Conservation (phyloP, 2,329 filamentous ascomycete species). For the Aspergillus pseudonomiae region DNA sequence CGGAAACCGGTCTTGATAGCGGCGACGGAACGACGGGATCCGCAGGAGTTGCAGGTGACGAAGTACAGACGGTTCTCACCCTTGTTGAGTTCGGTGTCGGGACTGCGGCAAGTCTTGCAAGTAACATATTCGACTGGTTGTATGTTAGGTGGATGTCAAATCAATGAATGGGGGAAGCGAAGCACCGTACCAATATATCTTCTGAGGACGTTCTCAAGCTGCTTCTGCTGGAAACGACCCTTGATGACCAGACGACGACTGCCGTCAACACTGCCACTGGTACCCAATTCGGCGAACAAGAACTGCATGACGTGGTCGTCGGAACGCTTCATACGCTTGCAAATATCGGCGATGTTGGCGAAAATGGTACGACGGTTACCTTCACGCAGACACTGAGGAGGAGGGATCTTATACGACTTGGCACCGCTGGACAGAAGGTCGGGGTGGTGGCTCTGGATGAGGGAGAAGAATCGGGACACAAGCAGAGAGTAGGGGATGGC, state of each 20-base stretch:
- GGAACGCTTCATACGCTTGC: slow-evolving; percentile 98
- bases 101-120: slow-evolving; percentile 96
- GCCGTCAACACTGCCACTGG: slow-evolving; percentile 91
- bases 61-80: slow-evolving; percentile 99
- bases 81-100: slow-evolving; percentile 95
- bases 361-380: slow-evolving; percentile 99
- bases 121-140: slow-evolving; percentile 86
- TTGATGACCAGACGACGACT: slow-evolving; percentile 94
- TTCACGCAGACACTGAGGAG: slow-evolving; percentile 97
- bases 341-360: slow-evolving; percentile 97
- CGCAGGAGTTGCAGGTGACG: slow-evolving; percentile 92
- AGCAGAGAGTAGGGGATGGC: slow-evolving; percentile 83
- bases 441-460: slow-evolving; percentile 93
- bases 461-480: slow-evolving; percentile 89
- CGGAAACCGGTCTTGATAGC: slow-evolving; percentile 99
- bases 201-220: slow-evolving; percentile 95
- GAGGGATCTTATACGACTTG: slow-evolving; percentile 98
- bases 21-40: slow-evolving; percentile 82
- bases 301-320: slow-evolving; percentile 98
- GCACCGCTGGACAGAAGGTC: slow-evolving; percentile 86
- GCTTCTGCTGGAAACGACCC: slow-evolving; percentile 99
- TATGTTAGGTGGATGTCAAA: not conserved
- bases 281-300: slow-evolving; percentile 97
- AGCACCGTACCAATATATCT: slow-evolving; percentile 81
- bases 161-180: not conserved